phyloP scores from a whole-genome alignment of 2,329 filamentous ascomycete species.

The Hymenoscyphus scutula region DNA sequence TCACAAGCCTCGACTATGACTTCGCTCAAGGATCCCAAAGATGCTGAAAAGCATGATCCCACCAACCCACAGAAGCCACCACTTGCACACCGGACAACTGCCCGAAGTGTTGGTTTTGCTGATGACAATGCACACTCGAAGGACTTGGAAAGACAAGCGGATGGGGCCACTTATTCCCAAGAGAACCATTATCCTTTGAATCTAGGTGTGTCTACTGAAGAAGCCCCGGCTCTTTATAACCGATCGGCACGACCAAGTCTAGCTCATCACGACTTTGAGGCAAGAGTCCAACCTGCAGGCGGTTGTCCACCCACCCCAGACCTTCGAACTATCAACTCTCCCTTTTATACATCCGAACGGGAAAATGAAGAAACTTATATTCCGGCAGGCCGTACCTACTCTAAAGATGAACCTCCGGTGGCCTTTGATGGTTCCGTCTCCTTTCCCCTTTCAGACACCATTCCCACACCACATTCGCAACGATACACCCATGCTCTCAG shows the following conservation, averaged over 20 bases:
- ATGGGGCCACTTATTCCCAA: constrained; percentile 3
- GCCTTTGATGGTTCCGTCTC: neutral
- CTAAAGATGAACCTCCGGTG: neutral
- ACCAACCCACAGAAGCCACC: constrained; percentile 12
- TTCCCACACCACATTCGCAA: constrained; percentile 7
- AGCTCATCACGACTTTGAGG: constrained; percentile 12
- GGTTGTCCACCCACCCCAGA: constrained; percentile 33
- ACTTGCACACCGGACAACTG: constrained; percentile 14
- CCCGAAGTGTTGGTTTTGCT: constrained; percentile 49
- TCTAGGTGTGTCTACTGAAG: no score
- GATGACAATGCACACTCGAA: neutral
- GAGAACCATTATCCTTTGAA: no score
- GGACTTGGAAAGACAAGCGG: constrained; percentile 10
- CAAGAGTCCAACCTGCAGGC: constrained; percentile 24
- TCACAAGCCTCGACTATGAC: constrained; percentile 5
- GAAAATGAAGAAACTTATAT: neutral
- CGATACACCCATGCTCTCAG: constrained; percentile 70
- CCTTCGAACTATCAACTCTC: constrained; percentile 41
- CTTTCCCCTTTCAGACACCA: neutral
- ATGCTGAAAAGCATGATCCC: neutral
- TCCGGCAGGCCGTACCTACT: neutral
- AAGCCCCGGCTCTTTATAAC: neutral
- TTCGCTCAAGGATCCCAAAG: neutral
- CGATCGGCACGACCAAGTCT: neutral
- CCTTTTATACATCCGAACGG: constrained; percentile 33